These are phyloP conservation scores for Insectozyma bohioensis DNA, from an alignment of 1,139 yeast genomes.

Conservation along the genomic window DNA sequence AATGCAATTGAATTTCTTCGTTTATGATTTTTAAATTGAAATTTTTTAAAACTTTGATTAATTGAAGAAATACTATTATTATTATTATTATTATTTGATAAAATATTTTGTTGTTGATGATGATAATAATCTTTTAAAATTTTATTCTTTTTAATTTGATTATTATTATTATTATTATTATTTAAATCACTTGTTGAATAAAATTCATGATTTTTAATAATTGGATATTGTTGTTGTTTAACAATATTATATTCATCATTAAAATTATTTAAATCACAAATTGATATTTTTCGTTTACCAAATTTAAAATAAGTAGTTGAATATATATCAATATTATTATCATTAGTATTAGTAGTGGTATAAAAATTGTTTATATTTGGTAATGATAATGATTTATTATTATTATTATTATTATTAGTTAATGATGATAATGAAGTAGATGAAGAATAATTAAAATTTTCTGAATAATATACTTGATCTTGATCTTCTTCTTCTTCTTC, in stretches of 20 bases:
- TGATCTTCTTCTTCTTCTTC: not conserved
- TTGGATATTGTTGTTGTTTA: conserved; percentile 5
- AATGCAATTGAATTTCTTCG: conserved; percentile 34
- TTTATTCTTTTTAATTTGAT: conserved; percentile 1
- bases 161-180: not conserved
- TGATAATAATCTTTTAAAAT: no score
- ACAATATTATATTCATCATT: conserved; percentile 13
- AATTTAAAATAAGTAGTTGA: no score
- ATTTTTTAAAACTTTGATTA: conserved; percentile 8
- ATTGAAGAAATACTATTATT: no score
- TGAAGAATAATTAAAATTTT: no score
- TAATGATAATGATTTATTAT: conserved; percentile 10
- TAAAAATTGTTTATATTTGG: conserved; percentile 17
- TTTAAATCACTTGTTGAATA: conserved; percentile 1
- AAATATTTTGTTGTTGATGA: no score
- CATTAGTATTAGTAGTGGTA: conserved; percentile 7
- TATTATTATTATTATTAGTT: not conserved
- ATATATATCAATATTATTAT: not conserved
- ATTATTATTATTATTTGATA: no score
- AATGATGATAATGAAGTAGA: not conserved
- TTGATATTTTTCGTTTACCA: conserved; percentile 17
- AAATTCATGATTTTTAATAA: not conserved
- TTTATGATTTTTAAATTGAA: conserved; percentile 21
- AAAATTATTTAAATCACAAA: conserved; percentile 26
- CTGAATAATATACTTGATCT: no score